Evolutionary conservation across 495 filamentous ascomycete genomes (phyloP), one percentile per base, ranked within the genome.

Genomic region (Annulohypoxylon bovei): DNA sequence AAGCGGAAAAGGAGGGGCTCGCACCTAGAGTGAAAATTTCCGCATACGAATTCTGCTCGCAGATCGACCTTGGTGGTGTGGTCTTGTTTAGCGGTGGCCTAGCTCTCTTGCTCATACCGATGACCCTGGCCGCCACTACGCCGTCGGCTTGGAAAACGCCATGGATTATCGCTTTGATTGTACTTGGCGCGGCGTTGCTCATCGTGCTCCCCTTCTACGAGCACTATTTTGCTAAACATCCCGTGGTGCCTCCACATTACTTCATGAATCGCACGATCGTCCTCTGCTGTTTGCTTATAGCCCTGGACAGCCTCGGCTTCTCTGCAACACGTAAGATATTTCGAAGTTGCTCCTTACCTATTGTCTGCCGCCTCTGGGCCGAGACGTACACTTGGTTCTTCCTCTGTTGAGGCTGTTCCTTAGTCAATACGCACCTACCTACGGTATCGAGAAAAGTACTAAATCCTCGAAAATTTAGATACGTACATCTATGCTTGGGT

Each of bases 401-500:
- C 39, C n/a, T 42, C 39, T 42, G 37, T n/a, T n/a, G n/a, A n/a
- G n/a, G n/a, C n/a, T n/a, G n/a, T n/a, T n/a, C n/a, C n/a, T n/a
- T n/a, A n/a, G n/a, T n/a, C n/a, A n/a, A n/a, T n/a, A n/a, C n/a
- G n/a, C n/a, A n/a, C n/a, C n/a, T n/a, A n/a, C n/a, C n/a, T n/a
- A n/a, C n/a, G n/a, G n/a, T n/a, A n/a, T n/a, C n/a, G n/a, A n/a
- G n/a, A n/a, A n/a, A n/a, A n/a, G n/a, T n/a, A n/a, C 44, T 65
- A 61, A 68, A 47, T 37, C 3, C 6, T n/a, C 5, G 22, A 50
- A 6, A 47, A 40, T 75, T 80, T 64, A 53, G 72, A 77, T 46
- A 81, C 82, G 3, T 85, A 84, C 42, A 76, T 85, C 3, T 85
- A 83, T 59, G 67, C 82, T 32, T 84, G 82, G 82, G 77, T 75